These are phyloP conservation scores for Wickerhamomyces silvicola DNA, from an alignment of 805 yeast genomes.

Conservation along the genomic window DNA sequence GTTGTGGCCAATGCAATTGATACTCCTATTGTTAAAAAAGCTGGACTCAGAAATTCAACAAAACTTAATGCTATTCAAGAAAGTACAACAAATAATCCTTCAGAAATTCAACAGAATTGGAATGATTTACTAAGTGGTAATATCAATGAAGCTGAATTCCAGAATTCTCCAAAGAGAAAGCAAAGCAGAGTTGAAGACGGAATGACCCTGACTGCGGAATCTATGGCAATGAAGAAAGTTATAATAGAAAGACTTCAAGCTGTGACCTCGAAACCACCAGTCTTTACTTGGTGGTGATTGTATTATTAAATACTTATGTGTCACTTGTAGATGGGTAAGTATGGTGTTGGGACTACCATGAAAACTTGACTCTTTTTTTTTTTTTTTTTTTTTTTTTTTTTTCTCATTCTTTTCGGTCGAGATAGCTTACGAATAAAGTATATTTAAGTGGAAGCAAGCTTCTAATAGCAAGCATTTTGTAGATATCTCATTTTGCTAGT, in stretches of 20 bases:
- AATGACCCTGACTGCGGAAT: slow-evolving; percentile 9
- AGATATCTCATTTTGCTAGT: no score
- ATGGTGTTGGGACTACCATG: background rate
- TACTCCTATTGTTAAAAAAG: slow-evolving; percentile 23
- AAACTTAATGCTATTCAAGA: slow-evolving; percentile 8
- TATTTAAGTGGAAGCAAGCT: no score
- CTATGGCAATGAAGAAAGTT: slow-evolving; percentile 33
- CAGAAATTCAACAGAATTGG: slow-evolving; percentile 25
- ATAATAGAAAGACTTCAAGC: slow-evolving; percentile 55
- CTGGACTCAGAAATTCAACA: background rate
- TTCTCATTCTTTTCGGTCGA: no score
- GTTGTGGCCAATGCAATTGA: slow-evolving; percentile 38
- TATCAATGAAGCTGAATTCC: slow-evolving; percentile 22
- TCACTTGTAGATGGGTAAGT: background rate
- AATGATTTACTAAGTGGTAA: slow-evolving; percentile 24
- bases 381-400: no score
- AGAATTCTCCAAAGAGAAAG: slow-evolving; percentile 1
- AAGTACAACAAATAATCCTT: slow-evolving; percentile 1
- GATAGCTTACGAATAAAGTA: no score
- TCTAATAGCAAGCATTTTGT: no score
- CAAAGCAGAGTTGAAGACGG: background rate
- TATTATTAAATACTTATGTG: background rate
- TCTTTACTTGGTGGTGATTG: slow-evolving; percentile 57
- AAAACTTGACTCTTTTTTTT: no score
- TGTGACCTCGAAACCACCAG: slow-evolving; percentile 50